Evolutionary conservation across 106 monocot genomes (phyloP).

Genomic region (Agapanthus africanus): DNA sequence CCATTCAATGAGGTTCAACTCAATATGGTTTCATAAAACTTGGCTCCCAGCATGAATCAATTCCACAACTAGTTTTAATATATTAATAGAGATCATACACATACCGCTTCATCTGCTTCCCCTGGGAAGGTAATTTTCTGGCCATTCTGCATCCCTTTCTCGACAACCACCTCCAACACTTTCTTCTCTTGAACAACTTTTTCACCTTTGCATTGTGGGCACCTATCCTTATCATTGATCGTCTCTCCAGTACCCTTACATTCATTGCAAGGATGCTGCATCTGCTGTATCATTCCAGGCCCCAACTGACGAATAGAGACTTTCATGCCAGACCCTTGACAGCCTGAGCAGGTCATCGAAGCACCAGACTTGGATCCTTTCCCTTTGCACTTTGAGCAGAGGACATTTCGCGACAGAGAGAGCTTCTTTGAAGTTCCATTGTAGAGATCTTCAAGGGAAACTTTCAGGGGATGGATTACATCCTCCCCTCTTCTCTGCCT

Average conservation of each 20-base stretch:
- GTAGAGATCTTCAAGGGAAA: conserved; percentile 88
- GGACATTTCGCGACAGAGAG: conserved; percentile 75
- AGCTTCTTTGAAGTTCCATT: conserved; percentile 88
- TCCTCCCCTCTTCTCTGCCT: conserved; percentile 95
- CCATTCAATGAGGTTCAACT: too few relatives aligned
- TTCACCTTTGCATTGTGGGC: conserved; percentile 84
- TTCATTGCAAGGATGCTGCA: conserved; percentile 95
- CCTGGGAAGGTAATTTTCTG: conserved; percentile 95
- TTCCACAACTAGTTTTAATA: too few relatives aligned
- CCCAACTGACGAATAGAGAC: conserved; percentile 81
- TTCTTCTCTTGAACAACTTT: conserved; percentile 95
- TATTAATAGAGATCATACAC: too few relatives aligned
- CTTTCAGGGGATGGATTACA: conserved; percentile 81
- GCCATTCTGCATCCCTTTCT: conserved; percentile 90
- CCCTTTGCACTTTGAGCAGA: conserved; percentile 91
- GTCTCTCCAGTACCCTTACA: conserved; percentile 87
- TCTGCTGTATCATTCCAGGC: conserved; percentile 87
- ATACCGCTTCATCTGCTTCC: conserved; percentile 96
- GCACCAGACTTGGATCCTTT: conserved; percentile 96
- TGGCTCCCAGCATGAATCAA: too few relatives aligned
- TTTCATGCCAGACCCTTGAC: conserved; percentile 92
- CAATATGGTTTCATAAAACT: too few relatives aligned
- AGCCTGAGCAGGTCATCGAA: conserved; percentile 70
- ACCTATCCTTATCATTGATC: conserved; percentile 80
- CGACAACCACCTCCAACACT: conserved; percentile 73